Evolutionary conservation across 768 basidiomycete species (phyloP), one percentile per base, ranked within the genome.

Genomic region (Candolleomyces aberdarensis): DNA sequence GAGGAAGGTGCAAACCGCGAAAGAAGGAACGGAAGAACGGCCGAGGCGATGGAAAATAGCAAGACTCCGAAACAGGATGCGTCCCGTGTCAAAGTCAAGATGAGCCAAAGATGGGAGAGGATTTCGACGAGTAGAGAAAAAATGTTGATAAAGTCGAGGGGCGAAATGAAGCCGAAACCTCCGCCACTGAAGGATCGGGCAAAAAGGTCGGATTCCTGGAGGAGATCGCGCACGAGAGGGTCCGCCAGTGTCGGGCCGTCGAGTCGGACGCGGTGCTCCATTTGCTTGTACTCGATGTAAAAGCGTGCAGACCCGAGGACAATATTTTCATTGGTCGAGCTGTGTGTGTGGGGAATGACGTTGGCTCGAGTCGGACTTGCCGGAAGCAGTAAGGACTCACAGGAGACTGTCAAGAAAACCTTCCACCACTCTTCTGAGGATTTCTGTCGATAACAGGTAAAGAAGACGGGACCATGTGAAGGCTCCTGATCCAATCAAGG

Each of bases 161-260:
- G 92, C 3, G 89, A 91, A 65, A 92, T 78, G 32, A 92, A 80
- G 15, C 91, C 91, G 69, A 93, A 91, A 11, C 88, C 83, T 41
- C 87, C 83, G 47, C 89, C 89, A 66, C 80, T 83, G 72, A 93
- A 92, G 11, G 92, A 93, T 61, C 89, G 83, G 47, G 89, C 88
- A 69, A 94, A 94, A 39, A 91, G 80, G 69, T 94, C 92, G 43
- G 92, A 90, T 74, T 94, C 91, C 62, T 90, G 87, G n/a, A 94
- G 78, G 47, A 93, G 83, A 69, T 92, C 90, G 61, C 89, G 86
- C 22, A 89, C 79, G 61, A 77, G 70, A 52, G 91, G 87, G 68
- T 92, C 89, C 58, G 87, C 77, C 56, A 94, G 81, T 9, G 92
- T 89, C 59, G 91, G 91, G 43, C 91, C 80, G 68, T 94, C 91